phyloP scores from a whole-genome alignment of 805 yeast species.

The Vanderwaltozyma yarrowii region DNA sequence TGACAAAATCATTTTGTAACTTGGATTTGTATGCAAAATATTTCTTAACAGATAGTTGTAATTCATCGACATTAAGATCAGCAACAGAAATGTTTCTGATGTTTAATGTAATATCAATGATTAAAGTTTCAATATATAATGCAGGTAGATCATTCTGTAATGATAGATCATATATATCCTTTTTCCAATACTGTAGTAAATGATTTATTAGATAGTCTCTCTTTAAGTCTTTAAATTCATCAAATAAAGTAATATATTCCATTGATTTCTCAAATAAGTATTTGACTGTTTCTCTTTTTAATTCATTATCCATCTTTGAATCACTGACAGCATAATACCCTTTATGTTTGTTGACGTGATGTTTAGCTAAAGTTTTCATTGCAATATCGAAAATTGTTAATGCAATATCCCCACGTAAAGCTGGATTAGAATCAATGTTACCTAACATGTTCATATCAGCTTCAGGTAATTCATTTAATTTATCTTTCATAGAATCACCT shows the following conservation, averaged over 20 bases:
- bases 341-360: slow-evolving; percentile 23
- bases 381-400: slow-evolving; percentile 61
- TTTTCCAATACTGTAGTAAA: slow-evolving; percentile 44
- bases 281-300: slow-evolving; percentile 18
- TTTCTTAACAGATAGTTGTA: slow-evolving; percentile 64
- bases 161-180: slow-evolving; percentile 29
- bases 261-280: slow-evolving; percentile 33
- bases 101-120: slow-evolving; percentile 55
- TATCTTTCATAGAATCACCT: slow-evolving; percentile 48
- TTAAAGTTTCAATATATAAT: slow-evolving; percentile 31
- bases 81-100: slow-evolving; percentile 41
- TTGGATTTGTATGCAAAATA: slow-evolving; percentile 51
- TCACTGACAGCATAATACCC: slow-evolving; percentile 25
- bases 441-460: slow-evolving; percentile 81
- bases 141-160: slow-evolving; percentile 21
- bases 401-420: slow-evolving; percentile 63
- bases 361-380: slow-evolving; percentile 36
- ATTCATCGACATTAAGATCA: slow-evolving; percentile 37
- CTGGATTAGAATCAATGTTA: slow-evolving; percentile 74
- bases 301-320: slow-evolving; percentile 28
- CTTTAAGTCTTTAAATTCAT: slow-evolving; percentile 58
- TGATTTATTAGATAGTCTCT: slow-evolving; percentile 58
- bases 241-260: slow-evolving; percentile 49
- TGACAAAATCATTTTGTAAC: slow-evolving; percentile 27
- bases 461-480: slow-evolving; percentile 70